These are phyloP conservation scores for Rutstroemia sp. DNA, from an alignment of 2,329 filamentous ascomycete genomes.

Conservation along the genomic window DNA sequence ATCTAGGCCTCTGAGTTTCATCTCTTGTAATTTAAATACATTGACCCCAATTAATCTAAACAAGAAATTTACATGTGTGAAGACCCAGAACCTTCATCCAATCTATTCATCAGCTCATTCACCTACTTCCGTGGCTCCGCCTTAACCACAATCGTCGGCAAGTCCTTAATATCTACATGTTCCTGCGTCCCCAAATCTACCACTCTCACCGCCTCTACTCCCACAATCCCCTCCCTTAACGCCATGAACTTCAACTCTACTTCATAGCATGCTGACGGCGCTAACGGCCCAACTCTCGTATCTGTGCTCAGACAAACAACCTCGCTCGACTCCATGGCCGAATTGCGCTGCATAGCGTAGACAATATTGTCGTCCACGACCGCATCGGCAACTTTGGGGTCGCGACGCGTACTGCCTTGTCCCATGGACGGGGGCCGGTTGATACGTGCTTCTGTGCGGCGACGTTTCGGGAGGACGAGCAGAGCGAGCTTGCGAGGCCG, in stretches of 20 bases:
- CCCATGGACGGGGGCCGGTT: slow-evolving; percentile 42
- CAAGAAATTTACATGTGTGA: background rate
- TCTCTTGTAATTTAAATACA: background rate
- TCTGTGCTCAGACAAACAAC: slow-evolving; percentile 71
- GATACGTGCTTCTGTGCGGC: slow-evolving; percentile 44
- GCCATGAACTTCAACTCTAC: slow-evolving; percentile 67
- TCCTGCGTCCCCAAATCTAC: slow-evolving; percentile 68
- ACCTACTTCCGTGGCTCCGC: slow-evolving; percentile 1
- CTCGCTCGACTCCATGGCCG: slow-evolving; percentile 55
- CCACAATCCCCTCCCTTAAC: slow-evolving; percentile 55
- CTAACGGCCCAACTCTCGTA: slow-evolving; percentile 63
- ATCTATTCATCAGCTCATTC: background rate
- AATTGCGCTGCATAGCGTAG: slow-evolving; percentile 62
- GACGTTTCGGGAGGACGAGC: slow-evolving; percentile 57
- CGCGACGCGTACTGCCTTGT: slow-evolving; percentile 26
- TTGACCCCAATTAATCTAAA: background rate
- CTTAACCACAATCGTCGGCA: slow-evolving; percentile 59
- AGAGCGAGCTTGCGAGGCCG: slow-evolving; percentile 62
- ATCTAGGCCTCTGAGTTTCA: background rate
- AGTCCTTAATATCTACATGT: slow-evolving; percentile 67
- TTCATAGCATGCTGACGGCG: slow-evolving; percentile 65
- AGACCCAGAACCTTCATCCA: background rate
- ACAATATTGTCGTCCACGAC: slow-evolving; percentile 65
- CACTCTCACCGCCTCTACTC: slow-evolving; percentile 65
- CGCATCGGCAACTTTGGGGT: slow-evolving; percentile 48